These are phyloP conservation scores for Myxozyma nipponensis DNA, from an alignment of 805 yeast species.

Conservation along the genomic window DNA sequence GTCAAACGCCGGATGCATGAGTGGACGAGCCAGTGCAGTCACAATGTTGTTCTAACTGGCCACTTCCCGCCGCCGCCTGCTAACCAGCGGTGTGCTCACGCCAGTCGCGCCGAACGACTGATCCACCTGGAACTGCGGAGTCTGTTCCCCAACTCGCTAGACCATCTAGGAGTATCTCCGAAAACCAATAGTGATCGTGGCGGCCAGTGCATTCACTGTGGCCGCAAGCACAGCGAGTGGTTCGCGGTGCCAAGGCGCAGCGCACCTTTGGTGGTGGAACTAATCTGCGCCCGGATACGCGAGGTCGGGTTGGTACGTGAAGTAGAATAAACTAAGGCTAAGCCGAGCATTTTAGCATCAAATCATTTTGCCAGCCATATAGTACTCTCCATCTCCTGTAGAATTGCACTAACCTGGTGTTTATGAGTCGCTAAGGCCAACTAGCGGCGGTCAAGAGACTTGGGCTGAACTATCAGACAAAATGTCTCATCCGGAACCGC, in stretches of 20 bases:
- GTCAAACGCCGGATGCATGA: constrained; percentile 21
- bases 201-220: constrained; percentile 9
- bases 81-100: constrained; percentile 9
- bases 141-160: no score
- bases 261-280: constrained; percentile 7
- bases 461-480: no score
- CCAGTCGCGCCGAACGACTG: constrained; percentile 27
- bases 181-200: background rate
- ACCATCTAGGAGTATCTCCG: no score
- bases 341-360: no score
- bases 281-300: constrained; percentile 19
- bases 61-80: constrained; percentile 15
- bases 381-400: no score
- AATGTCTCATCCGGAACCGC: no score
- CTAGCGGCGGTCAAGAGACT: no score
- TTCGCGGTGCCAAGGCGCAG: constrained; percentile 18
- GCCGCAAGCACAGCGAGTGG: constrained; percentile 25
- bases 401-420: no score
- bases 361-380: no score
- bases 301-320: constrained; percentile 12
- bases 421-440: no score
- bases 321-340: no score
- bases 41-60: constrained; percentile 12
- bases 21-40: constrained; percentile 27
- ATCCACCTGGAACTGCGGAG: constrained; percentile 25